Conservation (phyloP, 129 eudicot species). For the Oenanthe sinensis region DNA sequence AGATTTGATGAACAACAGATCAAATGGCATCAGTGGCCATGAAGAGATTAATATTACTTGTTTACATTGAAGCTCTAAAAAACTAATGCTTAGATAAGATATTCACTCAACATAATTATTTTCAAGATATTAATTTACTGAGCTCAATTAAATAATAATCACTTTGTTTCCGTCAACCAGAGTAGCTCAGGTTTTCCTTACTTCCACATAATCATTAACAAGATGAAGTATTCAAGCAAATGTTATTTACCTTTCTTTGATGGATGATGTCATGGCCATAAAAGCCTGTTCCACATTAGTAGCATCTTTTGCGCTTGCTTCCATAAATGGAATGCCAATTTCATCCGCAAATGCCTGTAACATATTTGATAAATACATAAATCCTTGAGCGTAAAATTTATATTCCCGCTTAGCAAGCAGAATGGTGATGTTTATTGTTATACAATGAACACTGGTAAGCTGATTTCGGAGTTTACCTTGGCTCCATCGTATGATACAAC, state of each 20-base stretch:
- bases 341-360: slow-evolving; percentile 58
- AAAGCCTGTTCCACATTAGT: slow-evolving; percentile 59
- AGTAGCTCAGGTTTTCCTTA: not conserved
- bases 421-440: not conserved
- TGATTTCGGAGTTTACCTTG: slow-evolving; percentile 22
- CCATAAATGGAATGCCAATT: slow-evolving; percentile 61
- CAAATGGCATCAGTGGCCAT: not conserved
- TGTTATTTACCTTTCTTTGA: slow-evolving; percentile 38
- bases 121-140: not conserved
- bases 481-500: slow-evolving; percentile 42
- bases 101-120: not conserved
- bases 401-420: not conserved
- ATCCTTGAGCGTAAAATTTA: not conserved
- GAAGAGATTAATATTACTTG: not conserved
- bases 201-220: not conserved
- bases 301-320: slow-evolving; percentile 60
- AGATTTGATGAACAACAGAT: not conserved
- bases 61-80: not conserved
- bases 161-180: not conserved
- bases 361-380: not conserved
- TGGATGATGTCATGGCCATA: slow-evolving; percentile 60
- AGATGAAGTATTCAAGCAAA: not conserved
- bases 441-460: not conserved
- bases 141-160: not conserved
- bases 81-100: not conserved